A percentile compares a stretch with the other conserved stretches of the same genome.
Evolutionary conservation across 768 basidiomycete genomes (phyloP).

Genomic region (Coprinopsis strossmayeri): DNA sequence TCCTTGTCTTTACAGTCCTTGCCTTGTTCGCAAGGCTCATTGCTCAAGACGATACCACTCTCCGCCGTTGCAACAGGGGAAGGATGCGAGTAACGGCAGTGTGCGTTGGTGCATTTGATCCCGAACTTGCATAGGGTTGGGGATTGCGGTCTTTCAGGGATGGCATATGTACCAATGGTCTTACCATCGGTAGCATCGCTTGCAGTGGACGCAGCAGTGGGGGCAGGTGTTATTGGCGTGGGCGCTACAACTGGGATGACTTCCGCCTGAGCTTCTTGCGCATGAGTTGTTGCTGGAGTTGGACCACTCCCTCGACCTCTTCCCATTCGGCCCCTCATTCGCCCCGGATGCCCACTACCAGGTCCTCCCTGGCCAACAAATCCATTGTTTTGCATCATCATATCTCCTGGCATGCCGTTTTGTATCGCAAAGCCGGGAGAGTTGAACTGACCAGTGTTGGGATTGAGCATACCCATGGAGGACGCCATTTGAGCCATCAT

Average conservation of each 20-base stretch:
- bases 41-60: slow-evolving; percentile 91
- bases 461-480: slow-evolving; percentile 72
- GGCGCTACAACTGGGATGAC: slow-evolving; percentile 18
- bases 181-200: slow-evolving; percentile 21
- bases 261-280: slow-evolving; percentile 9
- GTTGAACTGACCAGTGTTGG: slow-evolving; percentile 48
- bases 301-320: slow-evolving; percentile 9
- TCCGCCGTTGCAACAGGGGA: slow-evolving; percentile 95
- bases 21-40: slow-evolving; percentile 87
- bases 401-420: slow-evolving; percentile 44
- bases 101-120: slow-evolving; percentile 83
- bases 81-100: slow-evolving; percentile 90
- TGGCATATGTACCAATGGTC: slow-evolving; percentile 37
- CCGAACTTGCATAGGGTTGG: slow-evolving; percentile 93
- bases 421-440: slow-evolving; percentile 55
- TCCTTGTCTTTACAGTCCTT: slow-evolving; percentile 90
- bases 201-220: slow-evolving; percentile 21
- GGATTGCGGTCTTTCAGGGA: slow-evolving; percentile 78
- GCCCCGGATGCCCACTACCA: slow-evolving; percentile 40
- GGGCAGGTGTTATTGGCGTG: slow-evolving; percentile 17
- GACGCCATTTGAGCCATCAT: slow-evolving; percentile 91
- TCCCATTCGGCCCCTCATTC: slow-evolving; percentile 43
- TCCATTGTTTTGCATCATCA: slow-evolving; percentile 41
- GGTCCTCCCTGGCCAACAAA: slow-evolving; percentile 32
- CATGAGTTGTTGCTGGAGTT: slow-evolving; percentile 13